Evolutionary conservation across 306 rosid genomes (phyloP).

Genomic region (Boehmeria nivea): DNA sequence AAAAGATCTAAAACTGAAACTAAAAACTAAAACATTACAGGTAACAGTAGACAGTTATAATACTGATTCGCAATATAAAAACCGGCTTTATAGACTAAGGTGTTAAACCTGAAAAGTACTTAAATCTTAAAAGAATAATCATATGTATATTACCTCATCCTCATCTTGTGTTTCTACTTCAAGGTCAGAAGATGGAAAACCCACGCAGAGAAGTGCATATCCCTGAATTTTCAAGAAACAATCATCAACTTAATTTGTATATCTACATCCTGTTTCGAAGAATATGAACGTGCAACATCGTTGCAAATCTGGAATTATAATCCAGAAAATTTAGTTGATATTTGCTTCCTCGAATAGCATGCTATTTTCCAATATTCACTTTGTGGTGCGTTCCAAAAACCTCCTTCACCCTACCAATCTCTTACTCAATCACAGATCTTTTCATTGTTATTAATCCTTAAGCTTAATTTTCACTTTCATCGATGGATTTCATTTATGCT

Average conservation of each 20-base stretch:
- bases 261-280: too few species aligned
- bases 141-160: slow-evolving; percentile 63
- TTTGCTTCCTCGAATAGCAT: neutral
- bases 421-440: too few species aligned
- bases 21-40: neutral
- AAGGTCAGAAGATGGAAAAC: slow-evolving; percentile 81
- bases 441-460: too few species aligned
- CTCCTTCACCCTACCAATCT: too few species aligned
- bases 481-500: too few species aligned
- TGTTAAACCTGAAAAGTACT: neutral
- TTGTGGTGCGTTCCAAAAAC: too few species aligned
- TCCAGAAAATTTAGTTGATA: neutral
- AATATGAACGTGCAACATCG: too few species aligned
- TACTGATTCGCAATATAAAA: neutral
- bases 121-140: neutral
- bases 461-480: too few species aligned
- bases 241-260: neutral
- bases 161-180: slow-evolving; percentile 99
- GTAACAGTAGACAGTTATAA: neutral
- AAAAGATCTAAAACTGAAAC: too few species aligned
- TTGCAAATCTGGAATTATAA: neutral
- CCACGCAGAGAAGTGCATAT: slow-evolving; percentile 96
- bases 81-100: neutral
- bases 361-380: neutral
- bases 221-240: slow-evolving; percentile 53